These are phyloP conservation scores for Neoascochyta sp. DNA, from an alignment of 2,329 filamentous ascomycete species.

Conservation along the genomic window DNA sequence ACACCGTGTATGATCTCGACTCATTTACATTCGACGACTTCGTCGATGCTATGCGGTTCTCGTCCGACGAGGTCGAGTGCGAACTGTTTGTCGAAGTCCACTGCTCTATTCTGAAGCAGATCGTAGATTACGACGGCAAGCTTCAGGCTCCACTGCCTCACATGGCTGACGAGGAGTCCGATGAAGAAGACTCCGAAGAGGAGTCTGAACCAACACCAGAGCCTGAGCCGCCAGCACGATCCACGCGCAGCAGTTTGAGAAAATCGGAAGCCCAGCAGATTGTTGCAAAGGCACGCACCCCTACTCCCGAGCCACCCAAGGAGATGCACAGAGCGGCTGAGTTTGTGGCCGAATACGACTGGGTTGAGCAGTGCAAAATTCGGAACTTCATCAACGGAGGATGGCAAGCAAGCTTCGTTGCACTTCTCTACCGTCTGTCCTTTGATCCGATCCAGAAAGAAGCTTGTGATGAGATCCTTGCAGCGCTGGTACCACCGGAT, in stretches of 20 bases:
- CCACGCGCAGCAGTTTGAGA: conserved; percentile 80
- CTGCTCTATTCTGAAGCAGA: conserved; percentile 81
- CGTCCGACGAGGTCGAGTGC: conserved; percentile 69
- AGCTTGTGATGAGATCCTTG: conserved; percentile 74
- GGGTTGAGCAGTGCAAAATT: conserved; percentile 78
- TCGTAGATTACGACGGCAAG: conserved; percentile 77
- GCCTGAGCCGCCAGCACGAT: conserved; percentile 71
- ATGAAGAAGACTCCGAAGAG: conserved; percentile 51
- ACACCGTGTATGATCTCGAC: conserved; percentile 87
- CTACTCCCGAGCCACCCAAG: conserved; percentile 36
- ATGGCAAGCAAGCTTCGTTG: conserved; percentile 88
- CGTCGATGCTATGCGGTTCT: conserved; percentile 77
- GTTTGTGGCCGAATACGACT: conserved; percentile 69
- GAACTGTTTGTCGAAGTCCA: conserved; percentile 88
- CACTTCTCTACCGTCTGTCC: conserved; percentile 79
- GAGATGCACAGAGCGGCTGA: conserved; percentile 66
- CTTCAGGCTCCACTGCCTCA: conserved; percentile 76
- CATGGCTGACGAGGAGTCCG: conserved; percentile 47
- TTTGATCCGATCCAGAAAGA: conserved; percentile 66
- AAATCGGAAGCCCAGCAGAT: conserved; percentile 69
- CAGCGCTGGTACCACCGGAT: conserved; percentile 74
- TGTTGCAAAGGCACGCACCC: conserved; percentile 34
- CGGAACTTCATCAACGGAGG: conserved; percentile 84
- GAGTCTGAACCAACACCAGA: conserved; percentile 52
- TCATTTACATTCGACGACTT: conserved; percentile 98